Base-by-base conservation (phyloP, 2,329 filamentous ascomycete genomes). In the Coleophoma cylindrospora region DNA sequence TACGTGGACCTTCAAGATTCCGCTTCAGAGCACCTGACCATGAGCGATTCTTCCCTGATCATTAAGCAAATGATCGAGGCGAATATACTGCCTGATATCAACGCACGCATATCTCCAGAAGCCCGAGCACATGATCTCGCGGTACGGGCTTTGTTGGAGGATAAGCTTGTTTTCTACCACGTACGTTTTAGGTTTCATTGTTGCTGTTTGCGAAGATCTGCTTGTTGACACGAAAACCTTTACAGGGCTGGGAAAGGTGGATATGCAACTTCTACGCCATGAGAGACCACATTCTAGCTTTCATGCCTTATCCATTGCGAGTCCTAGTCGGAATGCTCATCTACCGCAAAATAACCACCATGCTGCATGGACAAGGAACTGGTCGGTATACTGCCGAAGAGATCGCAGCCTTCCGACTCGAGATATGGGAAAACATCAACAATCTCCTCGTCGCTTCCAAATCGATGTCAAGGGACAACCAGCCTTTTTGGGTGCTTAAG, bases 31-130 rank as follows among this genome's bases (percentile, higher is more conserved):
- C 27, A 27, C 27, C 6, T 27, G 27, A 27, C 27, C 6, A 14
- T 84, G 1, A 67, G 68, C 15, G 81, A 86, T 64, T 77, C 80
- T 1, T 66, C 70, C 0, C 66, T 84, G n/a, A 84, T 86, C 55
- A 70, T 71, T 46, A 66, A 70, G 34, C 53, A 63, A 0, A 61
- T 86, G 4, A 59, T 72, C 4, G 65, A 70, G 1, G 56, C 64
- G 1, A 72, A 68, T 1, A 17, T 71, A 0, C 32, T 81, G 4
- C 51, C 66, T 3, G 75, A 84, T 52, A 55, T 85, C 12, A 81
- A 81, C 50, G 65, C 56, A 0, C 49, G 47, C 0, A 57, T 84
- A 2, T 59, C 65, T 0, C 62, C 69, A 0, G 54, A 58, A 0
- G 62, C 74, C 19, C 69, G 61, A 38, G 71, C 74, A 0, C 64